Conservation (phyloP, 495 filamentous ascomycete genomes). For the Hypoxylon fragiforme region DNA sequence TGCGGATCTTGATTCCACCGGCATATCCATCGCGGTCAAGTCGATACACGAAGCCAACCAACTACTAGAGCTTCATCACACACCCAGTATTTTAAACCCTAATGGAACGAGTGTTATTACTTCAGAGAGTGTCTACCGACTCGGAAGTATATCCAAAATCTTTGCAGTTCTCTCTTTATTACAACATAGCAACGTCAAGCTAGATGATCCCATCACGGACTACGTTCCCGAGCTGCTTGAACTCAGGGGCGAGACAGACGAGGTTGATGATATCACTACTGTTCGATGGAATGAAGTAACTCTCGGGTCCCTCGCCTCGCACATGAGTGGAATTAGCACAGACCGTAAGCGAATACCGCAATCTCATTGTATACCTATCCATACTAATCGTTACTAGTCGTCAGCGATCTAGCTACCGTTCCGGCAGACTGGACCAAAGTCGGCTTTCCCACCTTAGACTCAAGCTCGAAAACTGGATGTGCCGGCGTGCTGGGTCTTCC, state of each 20-base stretch:
- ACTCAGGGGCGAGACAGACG: conserved; percentile 32
- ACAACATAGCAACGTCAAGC: conserved; percentile 39
- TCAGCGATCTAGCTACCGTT: conserved; percentile 33
- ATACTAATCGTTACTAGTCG: conserved; percentile 26
- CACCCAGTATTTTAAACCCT: conserved; percentile 32
- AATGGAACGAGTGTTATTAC: conserved; percentile 41
- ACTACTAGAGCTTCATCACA: conserved; percentile 40
- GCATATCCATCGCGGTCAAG: conserved; percentile 41
- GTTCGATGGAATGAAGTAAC: conserved; percentile 46
- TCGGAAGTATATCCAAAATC: conserved; percentile 58
- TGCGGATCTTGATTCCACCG: conserved; percentile 30
- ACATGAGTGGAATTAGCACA: conserved; percentile 41
- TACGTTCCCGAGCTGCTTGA: conserved; percentile 47
- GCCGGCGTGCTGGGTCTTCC: conserved; percentile 38
- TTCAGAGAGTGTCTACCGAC: conserved; percentile 52
- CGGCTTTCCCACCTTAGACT: conserved; percentile 35
- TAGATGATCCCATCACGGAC: conserved; percentile 52
- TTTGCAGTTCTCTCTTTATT: conserved; percentile 51
- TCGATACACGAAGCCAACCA: conserved; percentile 41
- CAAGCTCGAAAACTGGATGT: conserved; percentile 37
- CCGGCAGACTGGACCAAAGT: conserved; percentile 35
- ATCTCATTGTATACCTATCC: not conserved
- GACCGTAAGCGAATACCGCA: conserved; percentile 34
- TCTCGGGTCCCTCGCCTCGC: conserved; percentile 42
- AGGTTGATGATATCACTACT: conserved; percentile 32